Evolutionary conservation across 2,329 filamentous ascomycete genomes (phyloP), one percentile per base, ranked within the genome.

Genomic region (Conoideocrella luteorostrata): DNA sequence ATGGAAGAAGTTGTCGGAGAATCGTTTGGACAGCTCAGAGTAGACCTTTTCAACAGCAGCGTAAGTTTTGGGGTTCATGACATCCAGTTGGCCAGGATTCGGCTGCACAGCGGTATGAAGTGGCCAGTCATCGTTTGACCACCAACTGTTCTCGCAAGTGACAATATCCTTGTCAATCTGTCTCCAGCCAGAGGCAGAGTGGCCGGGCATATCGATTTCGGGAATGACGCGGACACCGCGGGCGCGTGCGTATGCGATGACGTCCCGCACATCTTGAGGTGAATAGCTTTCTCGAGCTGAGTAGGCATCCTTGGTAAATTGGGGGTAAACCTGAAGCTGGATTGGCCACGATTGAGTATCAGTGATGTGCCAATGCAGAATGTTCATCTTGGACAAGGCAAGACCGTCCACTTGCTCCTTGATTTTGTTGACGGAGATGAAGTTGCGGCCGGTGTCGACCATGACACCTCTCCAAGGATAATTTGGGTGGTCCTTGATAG

Each of bases 191-290:
- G 73, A 68, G 23, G 67, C 64, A 5, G 74, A 70, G 55, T 79
- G 75, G 36, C 74, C 71, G 3, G 75, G 75, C 71, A 77, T 77
- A 54, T 78, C 75, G 29, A 77, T 66, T 51, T 79, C 75, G 4
- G 75, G 74, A 17, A 78, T 66, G 43, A 79, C 63, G 34, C 75
- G 74, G n/a, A 78, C 64, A 37, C 68, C 75, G 21, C 73, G 74
- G 12, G 68, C 70, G 22, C 68, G 65, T 13, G 71, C 74, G 49
- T 77, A 77, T 11, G 56, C 54, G 40, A 78, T 65, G 39, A 78
- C 58, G 3, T 60, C 59, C 15, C 57, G 62, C 36, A 78, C 56
- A 45, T 67, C 63, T 1, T 54, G 50, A 2, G 69, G 63, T 3
- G 67, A 65, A 55, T 70, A 77, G 39, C 63, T 57, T 50, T 76